Evolutionary conservation across 208 protist species (phyloP).

Genomic region (Leishmania tarentolae): DNA sequence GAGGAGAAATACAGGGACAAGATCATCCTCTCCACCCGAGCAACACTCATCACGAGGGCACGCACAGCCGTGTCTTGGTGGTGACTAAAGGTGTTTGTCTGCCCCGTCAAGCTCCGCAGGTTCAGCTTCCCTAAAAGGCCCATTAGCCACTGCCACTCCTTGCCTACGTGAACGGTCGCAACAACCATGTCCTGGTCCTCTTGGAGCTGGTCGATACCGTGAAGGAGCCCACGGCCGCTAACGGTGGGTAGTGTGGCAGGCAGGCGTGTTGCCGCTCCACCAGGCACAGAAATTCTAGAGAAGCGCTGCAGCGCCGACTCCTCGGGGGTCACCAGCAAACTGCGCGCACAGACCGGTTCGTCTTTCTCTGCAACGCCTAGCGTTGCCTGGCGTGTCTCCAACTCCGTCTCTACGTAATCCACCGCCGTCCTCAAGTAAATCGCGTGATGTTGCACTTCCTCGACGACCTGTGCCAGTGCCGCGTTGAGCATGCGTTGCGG

Average conservation of each 20-base stretch:
- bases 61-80: constrained; percentile 15
- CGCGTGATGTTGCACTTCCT: constrained; percentile 37
- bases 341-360: not conserved
- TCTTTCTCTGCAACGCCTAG: not conserved
- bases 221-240: constrained; percentile 1
- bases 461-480: constrained; percentile 30
- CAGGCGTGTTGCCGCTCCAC: not conserved
- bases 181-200: constrained; percentile 21
- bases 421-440: constrained; percentile 21
- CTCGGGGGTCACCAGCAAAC: not conserved
- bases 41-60: constrained; percentile 7
- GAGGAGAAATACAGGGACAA: constrained; percentile 35
- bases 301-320: constrained; percentile 6
- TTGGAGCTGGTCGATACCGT: constrained; percentile 20
- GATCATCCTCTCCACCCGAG: constrained; percentile 29
- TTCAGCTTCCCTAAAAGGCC: constrained; percentile 8
- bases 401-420: constrained; percentile 31
- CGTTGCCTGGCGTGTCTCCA: constrained; percentile 11
- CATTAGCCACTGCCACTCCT: constrained; percentile 32
- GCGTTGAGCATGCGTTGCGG: constrained; percentile 37
- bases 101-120: not conserved
- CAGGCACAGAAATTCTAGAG: not conserved
- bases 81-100: not conserved
- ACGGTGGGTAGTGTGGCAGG: not conserved
- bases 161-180: constrained; percentile 30